Conservation (phyloP, 2,329 filamentous ascomycete genomes). For the Trichoderma citrinoviride region DNA sequence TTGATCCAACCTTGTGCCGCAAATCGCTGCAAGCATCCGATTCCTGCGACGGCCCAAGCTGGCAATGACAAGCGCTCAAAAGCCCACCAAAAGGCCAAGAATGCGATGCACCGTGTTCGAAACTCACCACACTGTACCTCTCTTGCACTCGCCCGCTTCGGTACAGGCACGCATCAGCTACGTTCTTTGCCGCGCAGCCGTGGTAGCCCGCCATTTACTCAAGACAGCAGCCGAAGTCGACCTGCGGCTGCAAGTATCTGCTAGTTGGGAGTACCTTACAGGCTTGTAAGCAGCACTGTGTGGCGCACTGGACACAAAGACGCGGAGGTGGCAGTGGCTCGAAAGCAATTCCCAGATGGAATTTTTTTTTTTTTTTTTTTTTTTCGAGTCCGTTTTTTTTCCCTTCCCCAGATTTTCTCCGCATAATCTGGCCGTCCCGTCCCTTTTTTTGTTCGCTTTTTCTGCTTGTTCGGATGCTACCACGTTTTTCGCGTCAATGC, state of each 20-base stretch:
- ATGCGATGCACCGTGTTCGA: not conserved
- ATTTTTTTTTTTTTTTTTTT: not conserved
- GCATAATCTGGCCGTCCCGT: constrained; percentile 7
- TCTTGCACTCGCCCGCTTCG: not conserved
- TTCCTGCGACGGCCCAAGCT: not conserved
- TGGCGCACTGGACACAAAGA: not conserved
- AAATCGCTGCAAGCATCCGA: constrained; percentile 12
- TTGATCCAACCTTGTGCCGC: not conserved
- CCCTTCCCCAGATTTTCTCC: constrained; percentile 19
- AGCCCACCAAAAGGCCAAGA: not conserved
- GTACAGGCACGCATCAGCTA: not conserved
- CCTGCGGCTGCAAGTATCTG: not conserved
- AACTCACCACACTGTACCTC: not conserved
- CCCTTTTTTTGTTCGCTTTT: not conserved
- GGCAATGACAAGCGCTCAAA: not conserved
- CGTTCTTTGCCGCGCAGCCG: not conserved
- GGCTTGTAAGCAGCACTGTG: not conserved
- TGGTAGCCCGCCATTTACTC: not conserved
- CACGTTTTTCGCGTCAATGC: not conserved
- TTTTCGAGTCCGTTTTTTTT: not conserved
- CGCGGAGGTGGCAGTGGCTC: not conserved
- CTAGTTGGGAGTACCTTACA: not conserved
- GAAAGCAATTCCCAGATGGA: not conserved
- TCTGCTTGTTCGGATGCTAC: not conserved
- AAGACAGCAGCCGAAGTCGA: not conserved